Conservation (phyloP, 2,329 filamentous ascomycete genomes). For the Phialophora chinensis region DNA sequence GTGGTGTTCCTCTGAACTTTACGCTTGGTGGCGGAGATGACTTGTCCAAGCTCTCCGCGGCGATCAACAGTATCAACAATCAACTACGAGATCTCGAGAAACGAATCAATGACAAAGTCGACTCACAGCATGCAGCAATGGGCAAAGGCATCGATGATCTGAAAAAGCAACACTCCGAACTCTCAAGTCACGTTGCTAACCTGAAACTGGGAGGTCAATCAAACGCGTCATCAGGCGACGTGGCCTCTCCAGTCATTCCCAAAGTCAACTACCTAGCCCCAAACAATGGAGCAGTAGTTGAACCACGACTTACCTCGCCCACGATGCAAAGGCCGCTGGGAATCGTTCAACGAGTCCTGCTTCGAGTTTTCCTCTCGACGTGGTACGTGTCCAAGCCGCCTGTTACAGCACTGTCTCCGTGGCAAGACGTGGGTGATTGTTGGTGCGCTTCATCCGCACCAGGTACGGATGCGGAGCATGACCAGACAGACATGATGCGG, state of each 20-base stretch:
- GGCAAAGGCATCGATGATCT: conserved; percentile 31
- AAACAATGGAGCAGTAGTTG: conserved; percentile 69
- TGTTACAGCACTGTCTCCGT: conserved; percentile 66
- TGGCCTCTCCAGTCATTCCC: conserved; percentile 36
- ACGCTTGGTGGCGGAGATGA: conserved; percentile 28
- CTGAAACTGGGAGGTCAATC: conserved; percentile 2
- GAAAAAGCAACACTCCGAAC: conserved; percentile 32
- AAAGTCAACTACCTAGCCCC: conserved; percentile 75
- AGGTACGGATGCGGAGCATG: background rate
- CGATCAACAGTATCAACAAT: conserved; percentile 33
- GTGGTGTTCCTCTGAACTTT: conserved; percentile 25
- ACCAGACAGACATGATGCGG: conserved; percentile 46
- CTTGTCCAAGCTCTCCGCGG: conserved; percentile 27
- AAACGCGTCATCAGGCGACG: conserved; percentile 21
- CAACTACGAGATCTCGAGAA: conserved; percentile 35
- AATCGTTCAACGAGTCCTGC: conserved; percentile 37
- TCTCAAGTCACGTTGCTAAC: conserved; percentile 29
- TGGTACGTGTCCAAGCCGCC: conserved; percentile 46
- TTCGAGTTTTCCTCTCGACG: conserved; percentile 29
- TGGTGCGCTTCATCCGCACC: conserved; percentile 72
- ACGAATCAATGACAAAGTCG: conserved; percentile 32
- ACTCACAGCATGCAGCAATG: conserved; percentile 24
- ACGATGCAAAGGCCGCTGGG: conserved; percentile 48
- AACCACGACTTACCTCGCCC: conserved; percentile 65
- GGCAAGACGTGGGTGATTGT: conserved; percentile 83